Base-by-base conservation (phyloP, 2,329 filamentous ascomycete species). In the Sarocladiaceae sp. region DNA sequence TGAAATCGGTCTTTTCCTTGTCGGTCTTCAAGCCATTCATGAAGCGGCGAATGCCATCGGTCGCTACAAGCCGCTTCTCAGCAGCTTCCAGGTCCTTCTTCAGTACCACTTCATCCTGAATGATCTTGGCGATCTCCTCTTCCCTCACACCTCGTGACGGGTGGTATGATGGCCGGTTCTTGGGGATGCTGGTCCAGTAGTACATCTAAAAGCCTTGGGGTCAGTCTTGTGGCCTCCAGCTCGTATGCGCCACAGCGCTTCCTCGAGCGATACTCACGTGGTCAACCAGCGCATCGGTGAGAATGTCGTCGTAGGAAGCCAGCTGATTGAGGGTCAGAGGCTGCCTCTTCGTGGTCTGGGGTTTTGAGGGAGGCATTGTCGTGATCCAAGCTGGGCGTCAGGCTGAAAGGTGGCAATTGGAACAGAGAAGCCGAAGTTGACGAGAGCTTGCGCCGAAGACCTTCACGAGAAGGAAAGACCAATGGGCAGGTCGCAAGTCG, bases 111-210 rank as follows among this genome's bases (percentile, higher is more conserved):
- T 89, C 73, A 5, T 74, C 71, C 60, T 83, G 82, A 7, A 86
- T 73, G 52, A 86, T 81, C 57, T 80, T 76, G 44, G 77, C 67
- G 33, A 87, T 79, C 40, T 83, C 81, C 52, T 80, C 77, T 60
- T 84, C 79, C 51, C 81, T 83, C 49, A 97, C 77, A 36, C 90
- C 90, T 56, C 94, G 86, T 6, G 88, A 90, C 1, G 90, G 80
- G 61, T 89, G 88, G 68, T 96, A 97, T 52, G 89, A 90, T 52
- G 83, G 84, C 55, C 88, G 86, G 63, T 97, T 96, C 71, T 99
- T 99, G 58, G 93, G 92, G 54, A 97, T 96, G 3, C 83, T 88
- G 5, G 93, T 93, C 93, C 94, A 97, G 75, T 94, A 99, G 70
- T 89, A 97, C 10, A 90, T 87, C 93, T 97, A 60, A 55, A 47